Conservation (phyloP, 139 green algal genomes). For the Chlorella sp. region DNA sequence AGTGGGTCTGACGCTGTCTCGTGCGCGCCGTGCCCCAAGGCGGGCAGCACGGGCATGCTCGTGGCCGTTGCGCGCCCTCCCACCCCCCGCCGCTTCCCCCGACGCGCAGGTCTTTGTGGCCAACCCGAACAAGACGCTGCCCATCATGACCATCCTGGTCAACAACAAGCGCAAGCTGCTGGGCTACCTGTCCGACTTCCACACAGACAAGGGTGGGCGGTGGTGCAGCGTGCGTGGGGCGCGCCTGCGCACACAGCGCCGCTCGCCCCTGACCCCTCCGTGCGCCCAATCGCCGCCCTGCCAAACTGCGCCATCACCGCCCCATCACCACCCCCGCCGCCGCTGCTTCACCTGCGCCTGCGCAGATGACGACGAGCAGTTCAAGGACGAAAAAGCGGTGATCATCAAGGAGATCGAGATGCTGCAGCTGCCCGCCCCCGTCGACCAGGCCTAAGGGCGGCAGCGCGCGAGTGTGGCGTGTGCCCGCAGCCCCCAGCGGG, state of each 20-base stretch:
- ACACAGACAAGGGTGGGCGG: slow-evolving; percentile 79
- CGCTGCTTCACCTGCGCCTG: neutral
- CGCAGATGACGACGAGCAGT: slow-evolving; percentile 82
- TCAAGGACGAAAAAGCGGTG: slow-evolving; percentile 90
- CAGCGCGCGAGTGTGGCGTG: too few relatives aligned
- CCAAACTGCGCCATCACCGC: too few relatives aligned
- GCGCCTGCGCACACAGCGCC: too few relatives aligned
- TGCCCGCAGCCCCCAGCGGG: too few relatives aligned
- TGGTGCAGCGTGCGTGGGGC: neutral
- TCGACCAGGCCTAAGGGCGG: too few relatives aligned
- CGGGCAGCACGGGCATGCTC: too few relatives aligned
- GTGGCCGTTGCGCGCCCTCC: neutral
- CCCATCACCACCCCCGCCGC: too few relatives aligned
- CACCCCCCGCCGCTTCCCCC: neutral
- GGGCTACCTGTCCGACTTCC: slow-evolving; percentile 90
- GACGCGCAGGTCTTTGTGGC: slow-evolving; percentile 88
- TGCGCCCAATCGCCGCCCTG: neutral
- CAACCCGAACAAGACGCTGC: slow-evolving; percentile 89
- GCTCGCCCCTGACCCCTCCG: too few relatives aligned
- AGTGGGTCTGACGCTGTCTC: too few relatives aligned
- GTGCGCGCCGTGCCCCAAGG: too few relatives aligned
- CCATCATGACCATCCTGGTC: slow-evolving; percentile 82
- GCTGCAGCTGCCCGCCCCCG: slow-evolving; percentile 45
- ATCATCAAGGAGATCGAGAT: slow-evolving; percentile 82
- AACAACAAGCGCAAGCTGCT: slow-evolving; percentile 93